Evolutionary conservation across 106 monocot genomes (phyloP), one percentile per base, ranked within the genome.

Genomic region (Dactylorhiza incarnata): DNA sequence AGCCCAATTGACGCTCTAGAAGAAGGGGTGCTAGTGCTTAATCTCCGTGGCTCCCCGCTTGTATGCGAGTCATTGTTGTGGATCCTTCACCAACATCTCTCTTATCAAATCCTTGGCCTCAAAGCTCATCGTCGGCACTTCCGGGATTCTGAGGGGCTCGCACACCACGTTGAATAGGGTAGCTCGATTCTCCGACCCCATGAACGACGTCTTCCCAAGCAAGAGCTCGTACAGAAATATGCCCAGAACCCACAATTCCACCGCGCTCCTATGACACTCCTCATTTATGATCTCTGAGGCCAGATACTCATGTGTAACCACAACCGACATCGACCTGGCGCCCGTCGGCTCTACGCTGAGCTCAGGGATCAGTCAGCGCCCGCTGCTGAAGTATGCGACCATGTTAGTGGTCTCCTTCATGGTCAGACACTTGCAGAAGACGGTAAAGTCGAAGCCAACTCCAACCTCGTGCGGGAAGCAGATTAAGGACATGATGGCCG

Each of bases 251-350:
- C 78, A 78, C 78, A 72, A 73, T 14, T 78, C 78, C 17, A 78
- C 78, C 0, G 78, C 78, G 9, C 78, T 78, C 5, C 78, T 72
- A 25, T 78, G 78, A 13, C 78, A 72, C 59, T 78, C 78, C 4
- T 72, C 78, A 47, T 73, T 78, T 37, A 78, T 73, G 54, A 78
- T 78, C 78, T 78, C 78, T 6, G 78, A 72, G 7, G 78, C 78
- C 22, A 78, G 53, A 48, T 78, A 78, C 69, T 86, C 86, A 16
- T 86, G 86, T 4, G 86, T 86, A 5, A 82, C 86, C 2, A 86
- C 86, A 70, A 86, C 82, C 16, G 86, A 86, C 86, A 86, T 86
- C 61, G 86, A 86, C 12, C 86, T 75, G 0, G 86, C 86, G 45
- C 80, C 86, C 3, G 79, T 86, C 8, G 86, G 86, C 73, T 86